phyloP scores from a whole-genome alignment of 192 early-diverging fungal species.

The Haplosporangium gracile region DNA sequence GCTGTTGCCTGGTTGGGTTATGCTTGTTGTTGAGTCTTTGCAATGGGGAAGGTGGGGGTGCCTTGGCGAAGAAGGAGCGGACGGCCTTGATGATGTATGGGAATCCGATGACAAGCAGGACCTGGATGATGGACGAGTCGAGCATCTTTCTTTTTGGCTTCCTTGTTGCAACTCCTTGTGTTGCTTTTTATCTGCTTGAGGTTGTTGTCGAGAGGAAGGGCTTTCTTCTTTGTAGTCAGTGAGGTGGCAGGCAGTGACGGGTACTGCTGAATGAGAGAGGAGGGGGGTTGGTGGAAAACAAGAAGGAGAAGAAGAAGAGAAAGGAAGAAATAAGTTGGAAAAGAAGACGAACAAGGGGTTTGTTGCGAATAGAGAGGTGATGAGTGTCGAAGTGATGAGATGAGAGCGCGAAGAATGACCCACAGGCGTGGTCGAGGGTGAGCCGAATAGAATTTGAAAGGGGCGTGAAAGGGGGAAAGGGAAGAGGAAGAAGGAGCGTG shows the following conservation, averaged over 20 bases:
- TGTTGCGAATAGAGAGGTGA: not conserved
- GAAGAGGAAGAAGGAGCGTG: too few species aligned
- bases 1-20: not conserved
- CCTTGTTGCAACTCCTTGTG: not conserved
- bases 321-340: not conserved
- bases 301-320: not conserved
- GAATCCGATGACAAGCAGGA: slow-evolving; percentile 38
- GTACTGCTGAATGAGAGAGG: not conserved
- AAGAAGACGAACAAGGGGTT: not conserved
- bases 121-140: slow-evolving; percentile 48
- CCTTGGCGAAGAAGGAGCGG: slow-evolving; percentile 42
- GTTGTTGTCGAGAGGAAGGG: not conserved
- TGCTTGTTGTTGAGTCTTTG: slow-evolving; percentile 37
- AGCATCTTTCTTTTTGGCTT: slow-evolving; percentile 1
- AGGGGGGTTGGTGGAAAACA: too few species aligned
- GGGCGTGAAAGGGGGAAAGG: not conserved
- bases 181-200: not conserved
- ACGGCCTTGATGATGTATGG: slow-evolving; percentile 28
- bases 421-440: not conserved
- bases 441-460: not conserved
- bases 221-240: not conserved
- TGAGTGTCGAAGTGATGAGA: not conserved
- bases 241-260: too few species aligned
- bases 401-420: not conserved
- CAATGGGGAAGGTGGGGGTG: slow-evolving; percentile 42